A percentile compares a stretch with the other conserved stretches of the same genome.
Conservation (phyloP, 805 yeast genomes). For the Hanseniaspora valbyensis region DNA sequence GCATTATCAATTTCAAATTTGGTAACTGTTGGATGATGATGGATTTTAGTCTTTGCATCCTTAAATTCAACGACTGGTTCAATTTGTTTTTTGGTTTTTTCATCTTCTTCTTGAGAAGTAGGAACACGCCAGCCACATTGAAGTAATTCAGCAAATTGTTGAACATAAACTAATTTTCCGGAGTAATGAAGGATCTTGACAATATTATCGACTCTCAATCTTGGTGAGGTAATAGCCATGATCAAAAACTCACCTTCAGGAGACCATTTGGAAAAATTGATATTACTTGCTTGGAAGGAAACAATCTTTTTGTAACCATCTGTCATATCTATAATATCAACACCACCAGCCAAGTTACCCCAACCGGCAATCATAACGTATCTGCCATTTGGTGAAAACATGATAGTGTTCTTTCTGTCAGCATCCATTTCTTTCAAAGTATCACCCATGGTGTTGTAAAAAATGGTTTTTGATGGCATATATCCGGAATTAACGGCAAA, state of each 20-base stretch:
- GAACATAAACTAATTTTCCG: constrained; percentile 67
- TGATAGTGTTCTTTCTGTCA: constrained; percentile 77
- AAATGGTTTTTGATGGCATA: constrained; percentile 94
- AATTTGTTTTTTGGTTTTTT: constrained; percentile 28
- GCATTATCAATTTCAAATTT: constrained; percentile 38
- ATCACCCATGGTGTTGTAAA: constrained; percentile 90
- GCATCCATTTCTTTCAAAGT: constrained; percentile 71
- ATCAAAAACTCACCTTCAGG: constrained; percentile 90
- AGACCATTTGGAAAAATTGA: constrained; percentile 95
- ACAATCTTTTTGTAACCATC: constrained; percentile 61
- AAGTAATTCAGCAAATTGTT: constrained; percentile 71
- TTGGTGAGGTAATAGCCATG: constrained; percentile 94
- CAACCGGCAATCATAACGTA: constrained; percentile 91
- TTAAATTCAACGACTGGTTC: constrained; percentile 35
- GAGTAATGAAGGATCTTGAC: constrained; percentile 85
- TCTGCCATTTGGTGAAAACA: constrained; percentile 89
- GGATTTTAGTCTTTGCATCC: constrained; percentile 46
- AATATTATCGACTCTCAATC: constrained; percentile 93
- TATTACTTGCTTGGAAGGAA: constrained; percentile 81
- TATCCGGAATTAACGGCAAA: constrained; percentile 95
- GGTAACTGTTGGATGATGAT: constrained; percentile 50
- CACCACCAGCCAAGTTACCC: constrained; percentile 94
- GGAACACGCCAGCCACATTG: constrained; percentile 63
- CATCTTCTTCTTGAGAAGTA: too few relatives aligned
- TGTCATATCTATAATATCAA: constrained; percentile 87